phyloP scores from a whole-genome alignment of 805 yeast species.

The Candida succiphila region DNA sequence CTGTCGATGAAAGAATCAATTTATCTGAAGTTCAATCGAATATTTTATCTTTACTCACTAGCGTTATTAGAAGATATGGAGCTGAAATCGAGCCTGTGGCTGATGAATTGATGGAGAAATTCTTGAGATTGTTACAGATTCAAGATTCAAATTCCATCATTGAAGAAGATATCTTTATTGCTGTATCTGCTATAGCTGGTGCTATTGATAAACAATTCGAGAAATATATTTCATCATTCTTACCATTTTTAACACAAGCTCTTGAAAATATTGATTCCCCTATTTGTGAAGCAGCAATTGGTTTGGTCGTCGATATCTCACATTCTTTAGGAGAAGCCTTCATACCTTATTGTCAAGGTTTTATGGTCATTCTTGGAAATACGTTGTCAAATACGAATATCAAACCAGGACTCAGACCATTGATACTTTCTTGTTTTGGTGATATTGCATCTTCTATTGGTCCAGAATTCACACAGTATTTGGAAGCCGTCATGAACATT shows the following conservation, averaged over 20 bases:
- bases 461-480: slow-evolving; percentile 60
- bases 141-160: slow-evolving; percentile 54
- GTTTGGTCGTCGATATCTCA: slow-evolving; percentile 88
- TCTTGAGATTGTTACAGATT: slow-evolving; percentile 57
- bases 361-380: slow-evolving; percentile 77
- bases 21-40: slow-evolving; percentile 86
- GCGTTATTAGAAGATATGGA: slow-evolving; percentile 75
- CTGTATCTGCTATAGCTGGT: slow-evolving; percentile 81
- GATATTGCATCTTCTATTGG: slow-evolving; percentile 92
- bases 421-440: slow-evolving; percentile 87
- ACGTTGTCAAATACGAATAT: slow-evolving; percentile 58
- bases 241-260: slow-evolving; percentile 76
- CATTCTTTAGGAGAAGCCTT: slow-evolving; percentile 75
- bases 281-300: slow-evolving; percentile 83
- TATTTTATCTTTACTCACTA: slow-evolving; percentile 67
- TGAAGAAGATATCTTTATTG: slow-evolving; percentile 92
- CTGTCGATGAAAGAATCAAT: slow-evolving; percentile 63
- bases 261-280: slow-evolving; percentile 76
- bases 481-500: slow-evolving; percentile 70
- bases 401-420: slow-evolving; percentile 76
- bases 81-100: slow-evolving; percentile 55
- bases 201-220: slow-evolving; percentile 65
- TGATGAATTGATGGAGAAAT: slow-evolving; percentile 77
- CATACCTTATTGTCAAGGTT: slow-evolving; percentile 63
- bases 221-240: slow-evolving; percentile 70